phyloP scores from a whole-genome alignment of 768 basidiomycete species.

The Trametes coccinea region DNA sequence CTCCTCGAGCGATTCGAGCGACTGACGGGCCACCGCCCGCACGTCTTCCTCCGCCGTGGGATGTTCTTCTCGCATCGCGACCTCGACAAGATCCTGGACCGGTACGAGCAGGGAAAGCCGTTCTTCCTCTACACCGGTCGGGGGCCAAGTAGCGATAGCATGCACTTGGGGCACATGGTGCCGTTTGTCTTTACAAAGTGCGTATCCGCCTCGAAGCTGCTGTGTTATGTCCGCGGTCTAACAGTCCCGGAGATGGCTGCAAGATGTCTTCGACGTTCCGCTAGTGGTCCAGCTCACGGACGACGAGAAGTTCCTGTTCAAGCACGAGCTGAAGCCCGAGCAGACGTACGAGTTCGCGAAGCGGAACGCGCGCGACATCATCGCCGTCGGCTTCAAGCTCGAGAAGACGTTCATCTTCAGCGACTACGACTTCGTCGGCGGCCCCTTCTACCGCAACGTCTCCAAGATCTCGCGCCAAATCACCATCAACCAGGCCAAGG shows the following conservation, averaged over 20 bases:
- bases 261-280: constrained; percentile 93
- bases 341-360: constrained; percentile 80
- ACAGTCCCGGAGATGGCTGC: constrained; percentile 73
- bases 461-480: constrained; percentile 91
- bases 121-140: constrained; percentile 98
- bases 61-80: constrained; percentile 99
- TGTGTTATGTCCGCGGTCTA: neutral
- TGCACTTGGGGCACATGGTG: constrained; percentile 98
- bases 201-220: constrained; percentile 29
- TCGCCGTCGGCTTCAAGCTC: constrained; percentile 90
- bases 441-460: constrained; percentile 92
- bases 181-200: constrained; percentile 98
- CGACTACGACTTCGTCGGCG: constrained; percentile 86
- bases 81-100: constrained; percentile 89
- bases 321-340: constrained; percentile 89
- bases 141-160: constrained; percentile 93
- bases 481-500: constrained; percentile 90
- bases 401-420: constrained; percentile 98
- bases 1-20: constrained; percentile 88
- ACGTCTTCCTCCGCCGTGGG: constrained; percentile 84
- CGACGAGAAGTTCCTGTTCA: constrained; percentile 99
- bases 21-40: constrained; percentile 85
- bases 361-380: constrained; percentile 93
- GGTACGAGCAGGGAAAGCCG: constrained; percentile 95
- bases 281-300: constrained; percentile 98